Evolutionary conservation across 768 basidiomycete genomes (phyloP).

Genomic region (Lentinus tigrinus): DNA sequence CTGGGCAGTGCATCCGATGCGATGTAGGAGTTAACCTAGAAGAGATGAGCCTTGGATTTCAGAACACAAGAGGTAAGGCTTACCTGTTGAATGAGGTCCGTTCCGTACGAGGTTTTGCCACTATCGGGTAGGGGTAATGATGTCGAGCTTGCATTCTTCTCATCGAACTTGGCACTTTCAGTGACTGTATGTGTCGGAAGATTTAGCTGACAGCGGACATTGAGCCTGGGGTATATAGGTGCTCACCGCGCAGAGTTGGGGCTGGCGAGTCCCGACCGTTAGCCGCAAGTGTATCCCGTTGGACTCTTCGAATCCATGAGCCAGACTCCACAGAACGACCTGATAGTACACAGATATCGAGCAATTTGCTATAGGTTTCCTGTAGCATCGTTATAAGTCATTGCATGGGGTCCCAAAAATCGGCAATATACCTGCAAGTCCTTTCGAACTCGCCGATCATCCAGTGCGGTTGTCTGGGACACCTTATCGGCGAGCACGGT

Average conservation of each 20-base stretch:
- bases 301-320: conserved; percentile 73
- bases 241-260: conserved; percentile 57
- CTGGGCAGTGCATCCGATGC: conserved; percentile 69
- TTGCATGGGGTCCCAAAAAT: not conserved
- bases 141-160: conserved; percentile 53
- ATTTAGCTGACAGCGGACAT: not conserved
- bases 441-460: conserved; percentile 83
- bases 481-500: conserved; percentile 80
- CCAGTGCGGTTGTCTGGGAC: conserved; percentile 86
- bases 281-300: conserved; percentile 56
- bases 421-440: conserved; percentile 69
- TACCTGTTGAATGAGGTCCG: conserved; percentile 51
- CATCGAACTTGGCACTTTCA: conserved; percentile 48
- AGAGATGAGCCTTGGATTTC: not conserved
- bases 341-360: conserved; percentile 75
- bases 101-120: conserved; percentile 26
- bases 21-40: conserved; percentile 71
- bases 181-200: conserved; percentile 5
- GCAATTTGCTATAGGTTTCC: conserved; percentile 84
- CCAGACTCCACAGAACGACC: conserved; percentile 76
- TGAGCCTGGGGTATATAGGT: not conserved
- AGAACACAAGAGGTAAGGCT: not conserved
- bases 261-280: conserved; percentile 76
- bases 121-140: conserved; percentile 38
- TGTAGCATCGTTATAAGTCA: conserved; percentile 25